Evolutionary conservation across 495 filamentous ascomycete species (phyloP).

Genomic region (Aspergillus sparsus): DNA sequence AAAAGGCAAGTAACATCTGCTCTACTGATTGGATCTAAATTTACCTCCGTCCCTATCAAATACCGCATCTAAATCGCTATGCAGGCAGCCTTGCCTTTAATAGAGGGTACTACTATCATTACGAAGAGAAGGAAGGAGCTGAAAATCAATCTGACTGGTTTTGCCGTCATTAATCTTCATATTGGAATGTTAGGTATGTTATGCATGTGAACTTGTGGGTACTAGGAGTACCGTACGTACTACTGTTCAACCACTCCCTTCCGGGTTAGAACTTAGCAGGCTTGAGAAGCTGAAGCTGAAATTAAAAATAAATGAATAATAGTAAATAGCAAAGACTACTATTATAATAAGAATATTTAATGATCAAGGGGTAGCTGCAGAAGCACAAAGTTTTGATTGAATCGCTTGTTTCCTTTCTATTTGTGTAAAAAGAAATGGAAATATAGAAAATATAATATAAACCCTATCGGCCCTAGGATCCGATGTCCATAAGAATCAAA

Average conservation of each 20-base stretch:
- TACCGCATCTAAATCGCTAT: slow-evolving; percentile 13
- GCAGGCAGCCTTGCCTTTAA: slow-evolving; percentile 10
- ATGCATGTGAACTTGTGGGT: not conserved
- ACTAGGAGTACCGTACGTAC: not conserved
- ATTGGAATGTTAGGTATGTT: not conserved
- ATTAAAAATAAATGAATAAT: too few species aligned
- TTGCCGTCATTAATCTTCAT: not conserved
- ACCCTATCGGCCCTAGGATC: not conserved
- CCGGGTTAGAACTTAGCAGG: too few species aligned
- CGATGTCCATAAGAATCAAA: not conserved
- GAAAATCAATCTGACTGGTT: not conserved
- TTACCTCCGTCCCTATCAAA: not conserved
- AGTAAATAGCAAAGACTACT: too few species aligned
- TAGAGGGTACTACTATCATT: not conserved
- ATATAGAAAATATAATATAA: too few species aligned
- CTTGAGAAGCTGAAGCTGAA: too few species aligned
- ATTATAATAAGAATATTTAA: too few species aligned
- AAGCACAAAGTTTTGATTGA: too few species aligned
- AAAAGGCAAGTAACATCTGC: not conserved
- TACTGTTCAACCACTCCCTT: not conserved
- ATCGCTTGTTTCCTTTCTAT: too few species aligned
- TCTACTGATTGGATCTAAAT: slow-evolving; percentile 4
- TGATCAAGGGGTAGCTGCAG: too few species aligned
- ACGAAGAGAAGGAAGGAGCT: not conserved
- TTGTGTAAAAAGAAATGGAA: too few species aligned